phyloP scores from a whole-genome alignment of 768 basidiomycete species.

The Naganishia kalamii region DNA sequence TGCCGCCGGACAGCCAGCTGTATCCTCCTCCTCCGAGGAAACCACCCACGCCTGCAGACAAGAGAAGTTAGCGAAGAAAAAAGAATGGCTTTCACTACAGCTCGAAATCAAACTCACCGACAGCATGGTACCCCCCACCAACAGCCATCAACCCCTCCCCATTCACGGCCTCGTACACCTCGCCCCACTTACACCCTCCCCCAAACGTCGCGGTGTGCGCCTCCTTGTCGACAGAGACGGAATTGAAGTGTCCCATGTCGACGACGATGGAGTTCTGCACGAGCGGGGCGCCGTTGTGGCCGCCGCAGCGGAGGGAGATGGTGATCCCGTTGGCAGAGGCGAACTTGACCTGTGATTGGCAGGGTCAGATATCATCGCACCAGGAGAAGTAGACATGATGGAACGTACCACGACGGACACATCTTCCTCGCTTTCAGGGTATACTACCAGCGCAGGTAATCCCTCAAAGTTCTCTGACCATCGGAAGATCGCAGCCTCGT shows the following conservation, averaged over 20 bases:
- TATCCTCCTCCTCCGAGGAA: not conserved
- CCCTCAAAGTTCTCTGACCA: conserved; percentile 5
- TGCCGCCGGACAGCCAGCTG: not conserved
- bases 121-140: not conserved
- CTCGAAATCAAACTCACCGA: too few species aligned
- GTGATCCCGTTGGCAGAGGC: not conserved
- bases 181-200: conserved; percentile 4
- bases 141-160: not conserved
- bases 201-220: not conserved
- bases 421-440: not conserved
- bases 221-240: not conserved
- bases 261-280: not conserved
- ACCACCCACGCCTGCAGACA: not conserved
- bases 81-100: too few species aligned
- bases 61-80: too few species aligned
- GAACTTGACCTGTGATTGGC: not conserved
- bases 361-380: not conserved
- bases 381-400: not conserved
- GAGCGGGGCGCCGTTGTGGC: not conserved
- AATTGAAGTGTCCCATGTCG: conserved; percentile 1
- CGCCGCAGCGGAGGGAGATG: not conserved
- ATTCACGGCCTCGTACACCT: conserved; percentile 5
- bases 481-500: not conserved
- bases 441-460: not conserved
- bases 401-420: not conserved